Evolutionary conservation across 106 monocot species (phyloP).

Genomic region (Dioscorea dumetorum): DNA sequence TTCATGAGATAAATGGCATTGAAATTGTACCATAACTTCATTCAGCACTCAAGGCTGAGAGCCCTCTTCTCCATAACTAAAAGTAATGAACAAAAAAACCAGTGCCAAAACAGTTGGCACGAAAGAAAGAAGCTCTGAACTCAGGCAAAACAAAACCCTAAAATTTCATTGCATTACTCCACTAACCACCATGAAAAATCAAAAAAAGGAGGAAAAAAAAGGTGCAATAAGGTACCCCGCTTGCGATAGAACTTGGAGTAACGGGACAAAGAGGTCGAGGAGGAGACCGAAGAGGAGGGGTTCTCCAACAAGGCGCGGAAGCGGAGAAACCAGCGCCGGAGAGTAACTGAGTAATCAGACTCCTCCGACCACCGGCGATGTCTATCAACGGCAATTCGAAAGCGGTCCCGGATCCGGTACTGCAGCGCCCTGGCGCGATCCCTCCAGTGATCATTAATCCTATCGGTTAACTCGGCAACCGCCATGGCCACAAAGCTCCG

Average conservation of each 20-base stretch:
- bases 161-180: background rate
- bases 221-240: conserved; percentile 22
- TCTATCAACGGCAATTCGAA: conserved; percentile 70
- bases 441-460: conserved; percentile 26
- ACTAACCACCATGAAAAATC: background rate
- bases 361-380: conserved; percentile 32
- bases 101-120: no score
- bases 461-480: conserved; percentile 19
- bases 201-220: background rate
- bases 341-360: conserved; percentile 22
- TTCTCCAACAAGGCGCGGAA: conserved; percentile 18
- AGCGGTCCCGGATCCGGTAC: conserved; percentile 60
- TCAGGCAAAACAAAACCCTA: background rate
- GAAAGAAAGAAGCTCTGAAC: no score
- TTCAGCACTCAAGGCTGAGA: no score
- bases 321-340: conserved; percentile 46
- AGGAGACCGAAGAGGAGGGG: conserved; percentile 1
- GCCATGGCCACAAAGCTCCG: background rate
- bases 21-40: no score
- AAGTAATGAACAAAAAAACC: no score
- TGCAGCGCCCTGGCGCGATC: conserved; percentile 49
- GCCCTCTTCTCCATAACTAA: no score
- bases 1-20: no score
- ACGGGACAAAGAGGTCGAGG: conserved; percentile 23
- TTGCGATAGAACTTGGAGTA: conserved; percentile 60